A percentile compares a stretch with the other conserved stretches of the same genome.
Evolutionary conservation across 495 filamentous ascomycete species (phyloP).

Genomic region (Xylaria curta): DNA sequence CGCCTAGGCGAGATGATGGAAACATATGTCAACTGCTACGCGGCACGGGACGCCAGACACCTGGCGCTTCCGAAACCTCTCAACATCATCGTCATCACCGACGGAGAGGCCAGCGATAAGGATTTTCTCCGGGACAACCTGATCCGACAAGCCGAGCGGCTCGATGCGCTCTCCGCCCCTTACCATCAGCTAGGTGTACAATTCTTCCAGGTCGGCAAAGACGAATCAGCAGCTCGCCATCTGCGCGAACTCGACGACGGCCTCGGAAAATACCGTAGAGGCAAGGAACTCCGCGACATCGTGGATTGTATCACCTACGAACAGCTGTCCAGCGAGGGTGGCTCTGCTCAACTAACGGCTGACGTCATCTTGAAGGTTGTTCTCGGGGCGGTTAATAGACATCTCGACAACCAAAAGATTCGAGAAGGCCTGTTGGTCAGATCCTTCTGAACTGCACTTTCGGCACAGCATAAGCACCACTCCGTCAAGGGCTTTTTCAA

Average conservation of each 20-base stretch:
- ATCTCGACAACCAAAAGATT: constrained; percentile 55
- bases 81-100: constrained; percentile 94
- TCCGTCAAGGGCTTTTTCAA: too few relatives aligned
- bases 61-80: constrained; percentile 70
- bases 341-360: constrained; percentile 44
- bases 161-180: constrained; percentile 75
- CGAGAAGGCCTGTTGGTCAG: constrained; percentile 16
- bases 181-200: constrained; percentile 92
- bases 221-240: constrained; percentile 65
- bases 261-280: constrained; percentile 52
- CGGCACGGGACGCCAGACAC: constrained; percentile 43
- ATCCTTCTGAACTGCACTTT: neutral
- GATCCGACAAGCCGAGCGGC: constrained; percentile 65
- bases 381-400: constrained; percentile 72
- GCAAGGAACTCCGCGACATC: constrained; percentile 76
- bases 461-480: too few relatives aligned
- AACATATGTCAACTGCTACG: constrained; percentile 64
- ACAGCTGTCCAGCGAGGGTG: constrained; percentile 43
- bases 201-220: constrained; percentile 94
- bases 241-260: constrained; percentile 79
- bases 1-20: constrained; percentile 75
- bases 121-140: constrained; percentile 65
- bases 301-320: constrained; percentile 90
- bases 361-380: constrained; percentile 85
- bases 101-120: constrained; percentile 86